phyloP scores from a whole-genome alignment of 768 basidiomycete species.

The Amanita molliuscula region DNA sequence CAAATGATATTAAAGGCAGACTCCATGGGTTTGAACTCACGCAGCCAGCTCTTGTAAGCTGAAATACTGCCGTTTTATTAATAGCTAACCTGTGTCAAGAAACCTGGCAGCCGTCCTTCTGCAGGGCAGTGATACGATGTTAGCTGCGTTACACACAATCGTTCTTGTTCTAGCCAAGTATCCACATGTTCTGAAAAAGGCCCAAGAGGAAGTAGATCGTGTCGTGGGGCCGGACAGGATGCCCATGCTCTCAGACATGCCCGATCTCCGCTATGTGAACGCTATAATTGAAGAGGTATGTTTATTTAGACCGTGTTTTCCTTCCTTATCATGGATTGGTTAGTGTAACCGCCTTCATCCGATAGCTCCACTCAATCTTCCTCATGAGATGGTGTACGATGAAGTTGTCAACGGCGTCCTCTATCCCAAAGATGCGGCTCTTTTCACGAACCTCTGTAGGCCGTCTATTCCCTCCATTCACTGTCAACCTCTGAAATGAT shows the following conservation, averaged over 20 bases:
- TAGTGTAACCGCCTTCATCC: conserved; percentile 7
- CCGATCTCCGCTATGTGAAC: conserved; percentile 11
- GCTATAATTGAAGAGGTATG: conserved; percentile 12
- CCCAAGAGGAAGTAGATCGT: conserved; percentile 16
- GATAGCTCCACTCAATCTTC: conserved; percentile 2
- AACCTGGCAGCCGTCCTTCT: conserved; percentile 20
- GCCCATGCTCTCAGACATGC: conserved; percentile 10
- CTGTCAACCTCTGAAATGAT: neutral
- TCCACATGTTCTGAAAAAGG: conserved; percentile 3
- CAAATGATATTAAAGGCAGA: conserved; percentile 14
- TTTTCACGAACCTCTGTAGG: conserved; percentile 16
- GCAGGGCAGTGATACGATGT: conserved; percentile 22
- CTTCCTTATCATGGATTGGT: neutral
- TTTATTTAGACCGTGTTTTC: neutral
- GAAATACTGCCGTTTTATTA: neutral
- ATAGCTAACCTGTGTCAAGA: conserved; percentile 7
- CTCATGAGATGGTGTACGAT: conserved; percentile 4
- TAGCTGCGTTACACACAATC: conserved; percentile 15
- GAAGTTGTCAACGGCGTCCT: conserved; percentile 1
- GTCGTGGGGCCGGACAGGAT: conserved; percentile 14
- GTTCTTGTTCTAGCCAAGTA: neutral
- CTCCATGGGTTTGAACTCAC: conserved; percentile 13
- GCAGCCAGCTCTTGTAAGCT: conserved; percentile 15
- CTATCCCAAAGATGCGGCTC: conserved; percentile 11
- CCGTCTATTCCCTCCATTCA: too few relatives aligned